A percentile compares a stretch with the other conserved stretches of the same genome.
These are phyloP conservation scores for Melanomma pulvis-pyrius DNA, from an alignment of 495 filamentous ascomycete genomes.

Conservation along the genomic window DNA sequence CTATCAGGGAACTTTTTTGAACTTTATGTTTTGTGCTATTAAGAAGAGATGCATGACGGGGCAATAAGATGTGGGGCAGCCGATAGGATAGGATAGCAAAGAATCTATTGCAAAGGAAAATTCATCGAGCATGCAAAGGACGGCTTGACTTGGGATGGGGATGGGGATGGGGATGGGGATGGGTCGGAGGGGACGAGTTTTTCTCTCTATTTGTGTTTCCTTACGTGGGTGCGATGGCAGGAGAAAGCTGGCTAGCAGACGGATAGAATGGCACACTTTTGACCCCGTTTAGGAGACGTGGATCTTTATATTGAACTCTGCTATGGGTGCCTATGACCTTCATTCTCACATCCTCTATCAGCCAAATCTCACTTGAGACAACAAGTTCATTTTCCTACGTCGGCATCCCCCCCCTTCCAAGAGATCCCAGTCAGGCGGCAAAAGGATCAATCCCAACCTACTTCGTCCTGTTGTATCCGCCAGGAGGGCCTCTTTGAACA, in stretches of 20 bases:
- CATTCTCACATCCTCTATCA: too few relatives aligned
- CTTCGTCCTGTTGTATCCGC: too few relatives aligned
- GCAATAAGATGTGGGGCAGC: neutral
- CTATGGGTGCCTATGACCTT: neutral
- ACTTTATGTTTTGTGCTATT: slow-evolving; percentile 1
- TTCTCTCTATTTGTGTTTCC: neutral
- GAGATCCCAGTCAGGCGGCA: too few relatives aligned
- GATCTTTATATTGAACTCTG: neutral
- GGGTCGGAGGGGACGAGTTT: neutral
- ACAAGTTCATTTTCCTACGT: too few relatives aligned
- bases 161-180: too few relatives aligned
- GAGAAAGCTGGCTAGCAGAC: neutral
- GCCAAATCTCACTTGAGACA: too few relatives aligned
- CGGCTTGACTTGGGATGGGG: too few relatives aligned
- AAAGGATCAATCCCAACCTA: too few relatives aligned
- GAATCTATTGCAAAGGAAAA: neutral
- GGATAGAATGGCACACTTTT: slow-evolving; percentile 11
- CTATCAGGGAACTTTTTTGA: neutral
- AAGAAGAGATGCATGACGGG: neutral
- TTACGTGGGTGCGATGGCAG: neutral
- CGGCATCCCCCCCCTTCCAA: too few relatives aligned
- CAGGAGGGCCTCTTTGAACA: too few relatives aligned
- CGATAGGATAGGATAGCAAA: too few relatives aligned
- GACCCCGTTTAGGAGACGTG: neutral
- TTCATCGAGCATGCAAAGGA: neutral